Conservation (phyloP, 2,329 filamentous ascomycete species). For the Malbranchea zuffiana region DNA sequence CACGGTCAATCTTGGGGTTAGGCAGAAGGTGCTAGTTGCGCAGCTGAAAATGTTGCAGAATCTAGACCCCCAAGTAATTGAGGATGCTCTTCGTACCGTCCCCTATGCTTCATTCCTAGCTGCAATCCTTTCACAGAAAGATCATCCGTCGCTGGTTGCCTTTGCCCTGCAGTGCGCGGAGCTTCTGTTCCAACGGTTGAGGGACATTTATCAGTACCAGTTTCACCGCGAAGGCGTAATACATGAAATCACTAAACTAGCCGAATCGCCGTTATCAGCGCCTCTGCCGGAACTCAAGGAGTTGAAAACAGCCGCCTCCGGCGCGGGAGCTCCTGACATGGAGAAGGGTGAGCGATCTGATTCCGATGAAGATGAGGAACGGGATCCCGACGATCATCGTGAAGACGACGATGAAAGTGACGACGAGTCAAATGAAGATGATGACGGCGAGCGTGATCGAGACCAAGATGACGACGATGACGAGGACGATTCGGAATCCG, state of each 20-base stretch:
- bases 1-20: constrained; percentile 87
- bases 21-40: constrained; percentile 89
- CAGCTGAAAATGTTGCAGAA: constrained; percentile 98
- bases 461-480: constrained; percentile 36
- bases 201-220: constrained; percentile 84
- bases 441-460: constrained; percentile 44
- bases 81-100: constrained; percentile 74
- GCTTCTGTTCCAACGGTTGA: constrained; percentile 70
- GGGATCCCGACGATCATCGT: constrained; percentile 21
- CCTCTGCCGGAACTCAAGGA: constrained; percentile 17
- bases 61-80: constrained; percentile 70
- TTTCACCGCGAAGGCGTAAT: constrained; percentile 97
- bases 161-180: constrained; percentile 83
- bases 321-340: constrained; percentile 14
- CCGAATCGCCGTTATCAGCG: constrained; percentile 35
- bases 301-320: constrained; percentile 9
- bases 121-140: constrained; percentile 88
- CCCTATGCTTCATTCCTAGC: constrained; percentile 94
- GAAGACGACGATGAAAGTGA: constrained; percentile 30
- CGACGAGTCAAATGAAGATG: constrained; percentile 30
- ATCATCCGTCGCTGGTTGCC: constrained; percentile 77
- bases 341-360: constrained; percentile 1
- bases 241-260: constrained; percentile 74
- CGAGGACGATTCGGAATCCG: constrained; percentile 54
- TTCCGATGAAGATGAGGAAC: constrained; percentile 17